Base-by-base conservation (phyloP, 1,139 yeast species). In the Pneumocystis wakefieldiae region DNA sequence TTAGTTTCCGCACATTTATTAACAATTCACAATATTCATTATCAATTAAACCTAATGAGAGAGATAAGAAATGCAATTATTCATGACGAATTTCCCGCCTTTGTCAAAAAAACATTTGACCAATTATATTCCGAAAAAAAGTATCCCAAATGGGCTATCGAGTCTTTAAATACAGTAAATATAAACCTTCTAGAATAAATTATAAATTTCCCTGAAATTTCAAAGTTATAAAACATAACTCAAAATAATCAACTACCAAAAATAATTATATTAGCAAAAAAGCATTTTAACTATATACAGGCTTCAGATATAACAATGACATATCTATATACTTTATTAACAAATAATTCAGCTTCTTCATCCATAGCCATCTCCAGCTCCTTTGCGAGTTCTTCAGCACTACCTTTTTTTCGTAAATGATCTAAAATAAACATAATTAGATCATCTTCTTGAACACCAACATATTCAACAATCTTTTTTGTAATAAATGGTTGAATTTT, bases 71-170 rank as follows among this genome's bases (percentile, higher is more conserved):
- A 67, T 41, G 76, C 79, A 48, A 77, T 77, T 59, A 66, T 77
- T n/a, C 72, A 68, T 8, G 79, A 77, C 66, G 62, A 65, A 64
- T 77, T 71, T 63, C 78, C 77, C 36, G 70, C 69, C 60, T 77
- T 72, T 67, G 76, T 77, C 35, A 70, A 69, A 53, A 61, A 68
- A 61, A 77, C 76, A 67, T 77, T 77, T 68, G 53, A 66, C 1
- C 70, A 71, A 59, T 66, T 73, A 62, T 74, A 76, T 66, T 63
- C 67, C 35, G 76, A 75, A 1, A 73, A 75, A 41, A 64, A 65
- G 48, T 77, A 75, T 62, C 80, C 80, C 0, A 61, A 66, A 57
- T 77, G 80, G 80, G 80, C 80, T 1, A 67, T 73, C 1, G 75
- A 74, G 17, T 79, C 80, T 0, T 67, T 77, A 36, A 66, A 67